A percentile compares a stretch with the other conserved stretches of the same genome.
phyloP scores from a whole-genome alignment of 768 basidiomycete species.

The Gelatoporia subvermispora region DNA sequence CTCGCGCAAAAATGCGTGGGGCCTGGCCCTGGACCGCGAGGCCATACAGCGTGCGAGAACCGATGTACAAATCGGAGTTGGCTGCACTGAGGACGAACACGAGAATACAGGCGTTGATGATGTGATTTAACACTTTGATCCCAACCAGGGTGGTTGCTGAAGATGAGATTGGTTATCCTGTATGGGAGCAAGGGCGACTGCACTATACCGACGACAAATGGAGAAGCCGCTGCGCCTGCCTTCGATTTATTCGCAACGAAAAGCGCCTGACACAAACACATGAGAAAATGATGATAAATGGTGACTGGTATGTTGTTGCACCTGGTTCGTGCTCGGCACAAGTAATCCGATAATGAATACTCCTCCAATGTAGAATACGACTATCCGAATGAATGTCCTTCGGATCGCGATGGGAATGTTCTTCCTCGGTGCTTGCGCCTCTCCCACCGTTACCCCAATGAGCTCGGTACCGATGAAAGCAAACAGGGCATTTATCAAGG shows the following conservation, averaged over 20 bases:
- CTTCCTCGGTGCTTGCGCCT: slow-evolving; percentile 67
- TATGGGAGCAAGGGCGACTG: not conserved
- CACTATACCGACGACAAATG: slow-evolving; percentile 50
- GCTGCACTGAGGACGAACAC: slow-evolving; percentile 60
- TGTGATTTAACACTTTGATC: slow-evolving; percentile 53
- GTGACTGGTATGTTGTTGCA: slow-evolving; percentile 16
- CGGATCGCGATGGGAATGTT: slow-evolving; percentile 71
- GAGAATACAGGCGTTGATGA: slow-evolving; percentile 62
- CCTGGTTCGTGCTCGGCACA: slow-evolving; percentile 55
- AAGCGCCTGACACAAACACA: slow-evolving; percentile 20
- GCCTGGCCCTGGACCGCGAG: slow-evolving; percentile 44
- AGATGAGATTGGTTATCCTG: not conserved
- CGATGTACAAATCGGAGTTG: slow-evolving; percentile 59
- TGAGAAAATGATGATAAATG: not conserved
- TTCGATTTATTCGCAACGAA: slow-evolving; percentile 36
- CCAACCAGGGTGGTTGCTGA: slow-evolving; percentile 40
- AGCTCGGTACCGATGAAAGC: slow-evolving; percentile 74
- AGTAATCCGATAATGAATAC: slow-evolving; percentile 71
- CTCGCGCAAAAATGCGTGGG: slow-evolving; percentile 35
- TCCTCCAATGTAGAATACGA: slow-evolving; percentile 63
- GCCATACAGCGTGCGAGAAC: slow-evolving; percentile 43
- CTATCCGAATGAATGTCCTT: slow-evolving; percentile 56
- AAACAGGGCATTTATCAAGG: slow-evolving; percentile 68
- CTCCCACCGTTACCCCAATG: slow-evolving; percentile 56
- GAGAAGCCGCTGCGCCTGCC: slow-evolving; percentile 53